A percentile compares a stretch with the other conserved stretches of the same genome.
Evolutionary conservation across 208 protist genomes (phyloP).

Genomic region (Leishmania tarentolae): DNA sequence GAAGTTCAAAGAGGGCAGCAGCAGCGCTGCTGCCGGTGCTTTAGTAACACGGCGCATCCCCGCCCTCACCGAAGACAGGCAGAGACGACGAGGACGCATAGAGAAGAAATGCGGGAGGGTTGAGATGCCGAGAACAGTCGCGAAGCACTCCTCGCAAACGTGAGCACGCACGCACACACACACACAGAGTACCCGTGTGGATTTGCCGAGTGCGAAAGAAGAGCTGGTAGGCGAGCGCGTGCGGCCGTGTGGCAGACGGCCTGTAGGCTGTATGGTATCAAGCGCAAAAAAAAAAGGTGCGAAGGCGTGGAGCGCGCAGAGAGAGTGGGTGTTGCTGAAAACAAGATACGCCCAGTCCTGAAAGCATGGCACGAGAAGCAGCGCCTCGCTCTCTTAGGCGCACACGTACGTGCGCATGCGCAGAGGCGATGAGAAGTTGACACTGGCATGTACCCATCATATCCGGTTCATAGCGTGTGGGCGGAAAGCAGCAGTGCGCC

Average conservation of each 20-base stretch:
- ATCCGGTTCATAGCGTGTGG: neutral
- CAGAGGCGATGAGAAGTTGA: neutral
- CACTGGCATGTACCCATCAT: neutral
- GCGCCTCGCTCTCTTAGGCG: neutral
- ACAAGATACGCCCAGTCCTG: neutral
- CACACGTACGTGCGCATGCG: too few relatives aligned
- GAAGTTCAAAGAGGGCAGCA: conserved; percentile 12
- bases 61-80: neutral
- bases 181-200: neutral
- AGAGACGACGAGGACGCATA: neutral
- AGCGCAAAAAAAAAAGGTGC: neutral
- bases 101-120: neutral
- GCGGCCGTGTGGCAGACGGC: neutral
- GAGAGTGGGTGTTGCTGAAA: neutral
- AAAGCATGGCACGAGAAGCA: neutral
- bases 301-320: neutral
- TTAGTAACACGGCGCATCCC: conserved; percentile 3
- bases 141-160: neutral
- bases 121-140: neutral
- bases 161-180: neutral
- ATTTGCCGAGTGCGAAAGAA: neutral
- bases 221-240: neutral
- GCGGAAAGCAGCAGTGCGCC: neutral
- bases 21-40: conserved; percentile 3
- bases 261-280: neutral